These are phyloP conservation scores for Malassezia slooffiae DNA, from an alignment of 1,284 basidiomycete genomes.

Conservation along the genomic window DNA sequence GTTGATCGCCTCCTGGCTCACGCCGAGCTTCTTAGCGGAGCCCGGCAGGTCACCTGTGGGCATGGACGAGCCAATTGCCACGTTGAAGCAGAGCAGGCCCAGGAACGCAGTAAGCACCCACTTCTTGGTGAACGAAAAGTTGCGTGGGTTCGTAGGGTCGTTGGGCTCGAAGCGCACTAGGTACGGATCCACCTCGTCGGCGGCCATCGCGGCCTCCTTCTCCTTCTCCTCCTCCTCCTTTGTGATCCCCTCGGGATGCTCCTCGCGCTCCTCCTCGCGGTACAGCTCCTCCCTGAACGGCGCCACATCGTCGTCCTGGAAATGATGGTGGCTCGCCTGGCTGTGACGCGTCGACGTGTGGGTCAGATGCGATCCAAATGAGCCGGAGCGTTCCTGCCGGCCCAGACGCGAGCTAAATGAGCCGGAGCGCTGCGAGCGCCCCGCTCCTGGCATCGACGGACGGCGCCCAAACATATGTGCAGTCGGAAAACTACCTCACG, in stretches of 20 bases:
- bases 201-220: not conserved
- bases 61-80: slow-evolving; percentile 8
- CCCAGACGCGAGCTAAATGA: too few relatives aligned
- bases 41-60: not conserved
- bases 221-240: not conserved
- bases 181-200: not conserved
- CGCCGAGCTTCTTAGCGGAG: not conserved
- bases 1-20: not conserved
- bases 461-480: too few relatives aligned
- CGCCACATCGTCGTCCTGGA: not conserved
- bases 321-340: too few relatives aligned
- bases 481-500: too few relatives aligned
- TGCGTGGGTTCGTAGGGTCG: slow-evolving; percentile 1
- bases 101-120: slow-evolving; percentile 1
- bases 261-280: not conserved
- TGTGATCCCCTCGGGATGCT: not conserved
- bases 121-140: not conserved
- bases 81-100: slow-evolving; percentile 2
- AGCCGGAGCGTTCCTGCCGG: too few relatives aligned
- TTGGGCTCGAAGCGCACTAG: not conserved
- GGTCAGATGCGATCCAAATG: too few relatives aligned
- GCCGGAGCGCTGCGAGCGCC: too few relatives aligned
- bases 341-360: too few relatives aligned
- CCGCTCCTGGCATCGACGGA: too few relatives aligned
- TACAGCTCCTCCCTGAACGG: not conserved